Base-by-base conservation (phyloP, 163 green algal genomes). In the Chlamydomonas reinhardtii region DNA sequence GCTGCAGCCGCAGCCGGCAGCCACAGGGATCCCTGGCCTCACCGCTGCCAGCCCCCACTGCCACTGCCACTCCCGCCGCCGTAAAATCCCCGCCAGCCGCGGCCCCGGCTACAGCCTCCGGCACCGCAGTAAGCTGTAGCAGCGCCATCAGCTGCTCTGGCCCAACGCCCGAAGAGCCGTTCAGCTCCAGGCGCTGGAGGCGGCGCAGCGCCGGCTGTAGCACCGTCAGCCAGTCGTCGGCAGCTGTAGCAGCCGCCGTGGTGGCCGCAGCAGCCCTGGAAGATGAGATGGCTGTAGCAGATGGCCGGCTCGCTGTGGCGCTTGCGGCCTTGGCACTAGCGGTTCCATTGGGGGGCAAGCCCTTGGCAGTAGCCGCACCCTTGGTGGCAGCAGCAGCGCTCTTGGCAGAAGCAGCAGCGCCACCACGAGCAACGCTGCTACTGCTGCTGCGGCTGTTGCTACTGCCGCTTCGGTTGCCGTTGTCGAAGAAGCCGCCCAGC, bases 401-500 rank as follows among this genome's bases (percentile, higher is more conserved):
- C 20, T 16, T 29, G 61, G 61, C 25, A 14, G 61, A 3, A 22
- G 48, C 48, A 17, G 48, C 48, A 56, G 48, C 48, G 48, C 5
- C 14, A 56, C 48, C 48, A 56, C 48, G 48, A 9, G 11, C 2
- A 19, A 17, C 48, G 19, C 9, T 56, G 48, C 48, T 56, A 56
- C 48, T 56, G 48, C 48, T 17, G 48, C 48, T 17, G 11, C 43
- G 6, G 48, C 9, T 56, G 9, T 19, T 56, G 48, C 48, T 56
- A 19, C 48, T 56, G 48, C 48, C 2, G 48, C 6, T 56, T 9
- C 48, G 17, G 48, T 1, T 56, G 48, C 48, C 48, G 9, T 12
- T 17, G 48, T 34, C 27, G 66, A 85, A 85, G n/a, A 85, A 39
- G 15, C 31, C 31, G 5, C 31, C 3, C 20, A 85, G 77, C 66